Evolutionary conservation across 2,329 filamentous ascomycete genomes (phyloP).

Genomic region (Tolypocladium tropicale): DNA sequence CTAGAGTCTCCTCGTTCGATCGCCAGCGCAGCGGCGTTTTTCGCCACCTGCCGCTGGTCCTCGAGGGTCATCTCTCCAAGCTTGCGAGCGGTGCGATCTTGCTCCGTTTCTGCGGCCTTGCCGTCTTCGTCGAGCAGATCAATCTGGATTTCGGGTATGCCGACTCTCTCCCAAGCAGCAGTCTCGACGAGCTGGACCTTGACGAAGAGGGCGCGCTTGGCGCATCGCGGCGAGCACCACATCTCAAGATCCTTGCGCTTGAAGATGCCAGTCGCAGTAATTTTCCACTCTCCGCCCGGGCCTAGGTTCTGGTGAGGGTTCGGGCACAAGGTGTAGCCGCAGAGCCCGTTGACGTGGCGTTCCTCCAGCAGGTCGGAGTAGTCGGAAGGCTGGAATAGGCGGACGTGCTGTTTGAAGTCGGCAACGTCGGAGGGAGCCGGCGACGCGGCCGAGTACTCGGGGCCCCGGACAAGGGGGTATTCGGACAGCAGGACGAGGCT

Average conservation of each 20-base stretch:
- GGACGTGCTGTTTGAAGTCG: slow-evolving; percentile 56
- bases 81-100: slow-evolving; percentile 23
- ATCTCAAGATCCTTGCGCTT: slow-evolving; percentile 63
- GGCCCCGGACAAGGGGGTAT: slow-evolving; percentile 30
- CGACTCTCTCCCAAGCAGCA: slow-evolving; percentile 72
- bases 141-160: slow-evolving; percentile 44
- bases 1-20: slow-evolving; percentile 34
- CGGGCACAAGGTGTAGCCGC: slow-evolving; percentile 75
- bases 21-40: slow-evolving; percentile 34
- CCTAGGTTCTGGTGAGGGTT: slow-evolving; percentile 47
- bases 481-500: slow-evolving; percentile 62
- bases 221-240: slow-evolving; percentile 80
- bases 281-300: slow-evolving; percentile 55
- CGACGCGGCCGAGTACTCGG: slow-evolving; percentile 30
- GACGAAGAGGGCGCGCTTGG: slow-evolving; percentile 69
- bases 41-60: slow-evolving; percentile 27
- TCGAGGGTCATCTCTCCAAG: slow-evolving; percentile 33
- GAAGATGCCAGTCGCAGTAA: slow-evolving; percentile 54
- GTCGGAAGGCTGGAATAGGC: slow-evolving; percentile 74
- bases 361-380: slow-evolving; percentile 85
- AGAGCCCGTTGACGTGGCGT: slow-evolving; percentile 71
- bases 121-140: slow-evolving; percentile 57
- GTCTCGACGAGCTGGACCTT: slow-evolving; percentile 81
- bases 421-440: slow-evolving; percentile 48
- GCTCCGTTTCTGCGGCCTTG: slow-evolving; percentile 27